Evolutionary conservation across 2,329 filamentous ascomycete genomes (phyloP), one percentile per base, ranked within the genome.

Genomic region (Trichoderma sp.): DNA sequence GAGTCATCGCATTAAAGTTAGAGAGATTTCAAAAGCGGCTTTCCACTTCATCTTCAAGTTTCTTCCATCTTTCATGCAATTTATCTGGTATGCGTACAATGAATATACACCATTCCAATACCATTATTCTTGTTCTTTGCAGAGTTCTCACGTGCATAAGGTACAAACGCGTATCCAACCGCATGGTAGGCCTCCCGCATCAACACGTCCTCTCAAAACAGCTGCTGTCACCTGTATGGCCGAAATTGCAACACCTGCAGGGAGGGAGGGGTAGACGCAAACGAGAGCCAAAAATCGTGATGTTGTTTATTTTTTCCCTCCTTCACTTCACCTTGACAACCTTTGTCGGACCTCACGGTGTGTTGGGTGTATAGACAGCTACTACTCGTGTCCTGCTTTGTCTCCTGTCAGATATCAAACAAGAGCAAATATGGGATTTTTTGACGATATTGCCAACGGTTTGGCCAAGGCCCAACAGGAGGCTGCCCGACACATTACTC

Each of bases 401-500:
- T 4, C 38, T n/a, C 38, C 12, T 1, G 3, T 11, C 6, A 27
- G 1, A 14, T 41, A 41, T 2, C 11, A 56, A 9, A 33, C 3
- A 27, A 24, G 21, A 35, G 4, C 9, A 14, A 21, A 2, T 1
- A 71, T 71, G 68, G 60, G 56, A 1, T 53, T 63, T 11, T 72
- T 50, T 3, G 27, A 7, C 18, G 53, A 35, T 1, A 21, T 73
- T 18, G 71, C 38, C 12, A 14, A 59, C 0, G 60, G 50, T 6
- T 45, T 74, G 45, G 72, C 27, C 21, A 5, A 65, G 6, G 41
- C 33, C 4, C 56, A 53, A 6, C n/a, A 24, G 16, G 74, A 71
- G 29, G 74, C 74, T 38, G 66, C 59, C 5, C 56, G 24, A 65
- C 74, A 75, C 33, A 21, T 75, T 29, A 65, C 29, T 2, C 29